A percentile compares a stretch with the other conserved stretches of the same genome.
Evolutionary conservation across 2,329 filamentous ascomycete species (phyloP).

Genomic region (Hypoxylon rubiginosum): DNA sequence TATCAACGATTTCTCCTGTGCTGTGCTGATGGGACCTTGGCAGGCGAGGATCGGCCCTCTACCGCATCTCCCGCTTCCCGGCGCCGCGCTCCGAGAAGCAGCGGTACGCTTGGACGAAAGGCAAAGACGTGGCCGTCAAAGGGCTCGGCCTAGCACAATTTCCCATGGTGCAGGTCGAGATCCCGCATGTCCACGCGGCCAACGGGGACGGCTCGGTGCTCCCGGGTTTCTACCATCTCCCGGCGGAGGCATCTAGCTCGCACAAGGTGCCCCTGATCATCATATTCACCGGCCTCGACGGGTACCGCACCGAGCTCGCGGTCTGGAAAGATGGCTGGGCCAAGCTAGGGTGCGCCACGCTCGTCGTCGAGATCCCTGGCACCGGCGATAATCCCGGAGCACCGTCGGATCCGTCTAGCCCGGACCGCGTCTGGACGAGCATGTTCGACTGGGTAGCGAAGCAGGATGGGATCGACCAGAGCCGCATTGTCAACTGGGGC

Average conservation of each 20-base stretch:
- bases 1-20: background rate
- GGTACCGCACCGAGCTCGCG: conserved; percentile 52
- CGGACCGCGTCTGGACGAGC: conserved; percentile 67
- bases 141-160: conserved; percentile 48
- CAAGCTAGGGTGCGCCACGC: conserved; percentile 60
- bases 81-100: conserved; percentile 51
- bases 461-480: conserved; percentile 62
- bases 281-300: conserved; percentile 50
- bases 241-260: conserved; percentile 38
- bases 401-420: conserved; percentile 59
- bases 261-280: conserved; percentile 46
- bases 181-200: conserved; percentile 49
- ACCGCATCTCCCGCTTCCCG: conserved; percentile 54
- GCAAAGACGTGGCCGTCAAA: conserved; percentile 49
- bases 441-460: conserved; percentile 67
- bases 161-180: conserved; percentile 48
- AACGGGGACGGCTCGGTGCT: conserved; percentile 46
- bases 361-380: conserved; percentile 69
- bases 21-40: background rate
- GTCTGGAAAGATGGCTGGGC: conserved; percentile 54
- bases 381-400: conserved; percentile 68
- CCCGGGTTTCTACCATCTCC: conserved; percentile 49
- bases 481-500: conserved; percentile 65
- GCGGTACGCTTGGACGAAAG: conserved; percentile 46
- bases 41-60: conserved; percentile 52